These are phyloP conservation scores for Amanita pallidorosea DNA, from an alignment of 768 basidiomycete species.

Conservation along the genomic window DNA sequence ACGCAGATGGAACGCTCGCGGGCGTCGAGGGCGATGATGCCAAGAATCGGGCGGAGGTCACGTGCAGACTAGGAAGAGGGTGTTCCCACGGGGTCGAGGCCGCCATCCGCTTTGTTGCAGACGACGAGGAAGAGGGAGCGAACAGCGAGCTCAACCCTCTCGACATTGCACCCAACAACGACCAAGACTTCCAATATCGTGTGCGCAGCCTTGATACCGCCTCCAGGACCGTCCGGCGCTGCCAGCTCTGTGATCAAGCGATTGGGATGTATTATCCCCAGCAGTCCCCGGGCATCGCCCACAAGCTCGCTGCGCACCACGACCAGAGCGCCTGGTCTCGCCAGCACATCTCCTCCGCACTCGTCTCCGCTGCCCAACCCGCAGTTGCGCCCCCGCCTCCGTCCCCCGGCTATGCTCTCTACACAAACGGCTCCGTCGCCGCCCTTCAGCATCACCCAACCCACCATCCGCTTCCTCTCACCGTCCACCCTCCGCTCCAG, in stretches of 20 bases:
- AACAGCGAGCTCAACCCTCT: neutral
- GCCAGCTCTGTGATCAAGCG: neutral
- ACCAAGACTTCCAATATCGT: neutral
- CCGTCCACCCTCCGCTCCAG: conserved; percentile 37
- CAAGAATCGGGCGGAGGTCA: neutral
- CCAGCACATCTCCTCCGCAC: conserved; percentile 37
- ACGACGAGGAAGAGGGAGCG: conserved; percentile 10
- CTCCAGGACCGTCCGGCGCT: neutral
- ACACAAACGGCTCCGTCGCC: conserved; percentile 57
- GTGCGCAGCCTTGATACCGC: neutral
- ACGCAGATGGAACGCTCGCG: no score
- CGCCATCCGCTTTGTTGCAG: conserved; percentile 3
- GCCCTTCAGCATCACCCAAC: conserved; percentile 53
- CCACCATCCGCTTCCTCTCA: conserved; percentile 40
- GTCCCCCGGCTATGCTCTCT: conserved; percentile 68
- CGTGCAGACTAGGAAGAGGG: neutral
- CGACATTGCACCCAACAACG: neutral
- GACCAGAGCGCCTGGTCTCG: conserved; percentile 69
- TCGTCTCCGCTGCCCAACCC: conserved; percentile 39
- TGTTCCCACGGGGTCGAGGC: neutral
- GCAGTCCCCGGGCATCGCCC: conserved; percentile 71
- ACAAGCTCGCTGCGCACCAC: conserved; percentile 66
- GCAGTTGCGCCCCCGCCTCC: conserved; percentile 53
- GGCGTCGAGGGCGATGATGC: neutral
- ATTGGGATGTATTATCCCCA: conserved; percentile 69